Evolutionary conservation across 306 rosid genomes (phyloP), one percentile per base, ranked within the genome.

Genomic region (Castanea crenata): DNA sequence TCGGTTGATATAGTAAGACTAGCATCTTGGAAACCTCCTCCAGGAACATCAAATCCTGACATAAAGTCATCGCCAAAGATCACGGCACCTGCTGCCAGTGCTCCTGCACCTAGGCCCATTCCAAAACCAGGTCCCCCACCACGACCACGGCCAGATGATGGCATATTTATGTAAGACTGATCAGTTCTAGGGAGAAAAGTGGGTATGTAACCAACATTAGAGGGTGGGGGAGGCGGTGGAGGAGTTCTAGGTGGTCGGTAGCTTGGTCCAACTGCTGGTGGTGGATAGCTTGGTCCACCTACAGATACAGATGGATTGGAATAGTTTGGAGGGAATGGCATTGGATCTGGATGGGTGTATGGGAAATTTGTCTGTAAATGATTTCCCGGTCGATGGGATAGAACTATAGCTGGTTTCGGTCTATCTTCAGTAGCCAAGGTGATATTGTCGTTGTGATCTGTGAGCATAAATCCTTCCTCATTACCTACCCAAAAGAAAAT

Each of bases 61-160:
- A 93, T 71, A 71, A 93, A 88, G 81, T 91, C 97, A 76, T 92
- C 97, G 13, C 98, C 98, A 58, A 90, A 93, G 76, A 93, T 90
- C 78, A 87, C 87, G 69, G 97, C 89, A 81, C 98, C 97, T 3
- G 97, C 97, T 25, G 93, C 98, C 71, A 91, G 86, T 65, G 97
- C 97, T 82, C 88, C 97, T 7, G 93, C 92, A 19, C 92, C 94
- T 55, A 91, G 44, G 68, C 91, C 98, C 88, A 90, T 14, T 76
- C 83, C 90, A 73, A 89, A 79, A 27, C 82, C 88, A 52, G 88
- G 82, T 70, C 72, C 89, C 32, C 78, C 84, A 41, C 82, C 76
- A 49, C 70, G 87, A 54, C 69, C 56, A 5, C 80, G 71, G 3
- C 75, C 78, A 69, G 88, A 74, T 77, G 91, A 61, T 14, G 90